Conservation (phyloP, 2,329 filamentous ascomycete species). For the Penicillium sumatraense region DNA sequence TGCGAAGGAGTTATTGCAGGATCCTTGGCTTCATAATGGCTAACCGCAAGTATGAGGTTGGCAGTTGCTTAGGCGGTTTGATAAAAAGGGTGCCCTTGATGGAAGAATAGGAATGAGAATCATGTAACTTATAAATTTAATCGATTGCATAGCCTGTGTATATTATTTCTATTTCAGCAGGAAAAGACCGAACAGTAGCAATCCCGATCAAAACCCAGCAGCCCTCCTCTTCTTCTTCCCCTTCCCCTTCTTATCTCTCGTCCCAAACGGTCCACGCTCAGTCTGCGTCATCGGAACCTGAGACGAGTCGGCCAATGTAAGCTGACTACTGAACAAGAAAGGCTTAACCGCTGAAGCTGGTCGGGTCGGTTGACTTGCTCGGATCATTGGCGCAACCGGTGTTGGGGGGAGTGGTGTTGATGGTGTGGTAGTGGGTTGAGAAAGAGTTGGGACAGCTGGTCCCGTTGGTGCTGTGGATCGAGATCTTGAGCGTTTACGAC, state of each 20-base stretch:
- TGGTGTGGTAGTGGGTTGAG: conserved; percentile 9
- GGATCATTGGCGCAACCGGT: conserved; percentile 28
- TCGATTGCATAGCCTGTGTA: no score
- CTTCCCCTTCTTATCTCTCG: conserved; percentile 38
- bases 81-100: no score
- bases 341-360: conserved; percentile 1
- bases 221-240: conserved; percentile 45
- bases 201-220: conserved; percentile 40
- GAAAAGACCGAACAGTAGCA: no score
- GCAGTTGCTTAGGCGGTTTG: no score
- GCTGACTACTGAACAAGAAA: conserved; percentile 39
- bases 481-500: no score
- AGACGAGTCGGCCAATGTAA: conserved; percentile 34
- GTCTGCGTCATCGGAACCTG: conserved; percentile 44
- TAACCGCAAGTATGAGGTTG: conserved; percentile 10
- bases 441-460: neutral
- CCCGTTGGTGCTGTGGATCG: no score
- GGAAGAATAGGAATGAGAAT: no score
- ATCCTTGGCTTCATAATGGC: conserved; percentile 37
- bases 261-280: conserved; percentile 45
- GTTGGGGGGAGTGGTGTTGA: conserved; percentile 26
- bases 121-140: no score
- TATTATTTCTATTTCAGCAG: no score
- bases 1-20: conserved; percentile 35
- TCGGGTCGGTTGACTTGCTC: conserved; percentile 33